phyloP scores from a whole-genome alignment of 495 filamentous ascomycete genomes.

The Tuber melanosporum region DNA sequence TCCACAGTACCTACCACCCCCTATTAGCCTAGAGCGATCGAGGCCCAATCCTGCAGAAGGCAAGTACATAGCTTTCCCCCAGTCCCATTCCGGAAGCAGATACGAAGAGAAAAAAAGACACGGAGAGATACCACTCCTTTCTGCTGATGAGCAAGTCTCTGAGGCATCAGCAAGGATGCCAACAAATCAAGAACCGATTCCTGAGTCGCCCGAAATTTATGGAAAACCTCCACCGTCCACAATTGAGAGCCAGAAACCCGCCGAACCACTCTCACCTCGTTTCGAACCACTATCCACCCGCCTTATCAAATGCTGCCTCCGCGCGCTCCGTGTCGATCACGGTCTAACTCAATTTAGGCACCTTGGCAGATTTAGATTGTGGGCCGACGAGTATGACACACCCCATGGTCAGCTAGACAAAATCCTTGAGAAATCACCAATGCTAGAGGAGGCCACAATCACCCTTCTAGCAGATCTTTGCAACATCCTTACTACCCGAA shows the following conservation, averaged over 20 bases:
- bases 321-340: neutral
- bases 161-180: neutral
- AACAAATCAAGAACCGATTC: neutral
- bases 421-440: neutral
- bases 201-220: neutral
- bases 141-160: neutral
- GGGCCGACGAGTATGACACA: neutral
- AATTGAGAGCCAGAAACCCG: neutral
- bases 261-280: neutral
- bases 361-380: neutral
- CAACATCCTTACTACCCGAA: neutral
- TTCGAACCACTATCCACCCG: neutral
- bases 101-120: neutral
- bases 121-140: neutral
- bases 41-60: neutral
- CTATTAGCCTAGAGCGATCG: neutral
- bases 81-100: neutral
- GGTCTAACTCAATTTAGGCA: neutral
- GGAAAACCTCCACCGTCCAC: neutral
- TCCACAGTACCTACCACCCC: neutral
- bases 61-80: neutral
- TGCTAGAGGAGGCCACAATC: neutral
- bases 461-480: neutral
- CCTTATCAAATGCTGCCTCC: neutral
- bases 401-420: neutral